Evolutionary conservation across 768 basidiomycete species (phyloP).

Genomic region (Steccherinum ochraceum): DNA sequence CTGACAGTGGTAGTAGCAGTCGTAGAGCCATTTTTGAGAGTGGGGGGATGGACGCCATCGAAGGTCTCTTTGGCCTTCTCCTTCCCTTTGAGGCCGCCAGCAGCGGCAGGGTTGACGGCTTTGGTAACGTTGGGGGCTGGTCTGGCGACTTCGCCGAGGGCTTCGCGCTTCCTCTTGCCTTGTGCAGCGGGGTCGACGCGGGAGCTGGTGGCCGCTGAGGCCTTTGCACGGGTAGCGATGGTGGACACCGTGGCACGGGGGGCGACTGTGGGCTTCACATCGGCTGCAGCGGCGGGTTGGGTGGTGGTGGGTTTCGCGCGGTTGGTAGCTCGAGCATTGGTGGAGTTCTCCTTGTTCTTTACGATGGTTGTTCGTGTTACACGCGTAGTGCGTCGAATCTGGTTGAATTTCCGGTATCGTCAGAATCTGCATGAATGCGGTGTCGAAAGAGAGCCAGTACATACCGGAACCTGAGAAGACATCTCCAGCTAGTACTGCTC

Average conservation of each 20-base stretch:
- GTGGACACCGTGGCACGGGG: constrained; percentile 39
- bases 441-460: constrained; percentile 11
- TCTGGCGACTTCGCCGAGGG: constrained; percentile 63
- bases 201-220: constrained; percentile 33
- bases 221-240: constrained; percentile 48
- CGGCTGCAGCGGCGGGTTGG: constrained; percentile 26
- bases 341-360: constrained; percentile 67
- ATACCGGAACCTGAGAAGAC: constrained; percentile 42
- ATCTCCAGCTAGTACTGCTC: constrained; percentile 16
- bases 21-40: constrained; percentile 45
- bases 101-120: constrained; percentile 16
- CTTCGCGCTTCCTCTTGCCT: constrained; percentile 72
- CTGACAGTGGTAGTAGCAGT: constrained; percentile 29
- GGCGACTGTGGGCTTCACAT: constrained; percentile 27
- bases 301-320: constrained; percentile 52
- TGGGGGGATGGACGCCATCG: constrained; percentile 63
- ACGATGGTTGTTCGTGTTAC: constrained; percentile 44
- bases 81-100: constrained; percentile 45
- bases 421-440: not conserved
- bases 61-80: constrained; percentile 41
- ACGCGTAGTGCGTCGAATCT: constrained; percentile 62
- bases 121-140: constrained; percentile 43
- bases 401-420: not conserved
- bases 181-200: constrained; percentile 42
- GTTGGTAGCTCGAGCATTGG: constrained; percentile 52